Evolutionary conservation across 2,329 filamentous ascomycete genomes (phyloP), one percentile per base, ranked within the genome.

Genomic region (Fusarium penzigii): DNA sequence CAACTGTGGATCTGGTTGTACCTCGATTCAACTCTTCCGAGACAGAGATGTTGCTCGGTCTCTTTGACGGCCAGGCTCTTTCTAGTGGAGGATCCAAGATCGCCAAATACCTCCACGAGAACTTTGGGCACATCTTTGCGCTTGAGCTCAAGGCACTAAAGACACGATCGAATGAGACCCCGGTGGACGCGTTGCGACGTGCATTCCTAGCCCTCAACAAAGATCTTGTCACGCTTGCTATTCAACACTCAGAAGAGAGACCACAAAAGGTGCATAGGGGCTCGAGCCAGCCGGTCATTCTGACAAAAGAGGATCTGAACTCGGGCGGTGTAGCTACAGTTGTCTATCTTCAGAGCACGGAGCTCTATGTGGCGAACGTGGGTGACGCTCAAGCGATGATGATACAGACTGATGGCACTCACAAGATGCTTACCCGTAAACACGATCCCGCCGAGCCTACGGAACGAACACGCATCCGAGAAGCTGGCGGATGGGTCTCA

Each of bases 341-440:
- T 3, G 80, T 94, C 47, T 99, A 96, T 65, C 76, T 99, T 32
- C 88, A 92, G 63, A 88, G 89, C 61, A 92, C 91, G 72, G 91
- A 97, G 63, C 81, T 99, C 3, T 97, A 90, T 66, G 87, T 97
- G 48, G 94, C 92, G 57, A 99, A 99, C 64, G 90, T 99, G 17
- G 94, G 94, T 47, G 92, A 99, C 72, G 91, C 89, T 6, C 92
- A 97, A 72, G 93, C 92, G n/a, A 89, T 99, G 73, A 80, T 97
- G 17, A 94, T 99, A 57, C 89, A 92, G 64, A 90, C 89, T 2
- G 92, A 96, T 68, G 91, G 92, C 39, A 84, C 87, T 20, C 84
- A 94, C 72, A 87, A 86, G 65, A 86, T 93, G 59, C 79, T 99
- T 60, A 97, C 94, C 3, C 82, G 85, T 52, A 97, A 95, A 70